Base-by-base conservation (phyloP, 805 yeast species). In the Candida ipomoeae region DNA sequence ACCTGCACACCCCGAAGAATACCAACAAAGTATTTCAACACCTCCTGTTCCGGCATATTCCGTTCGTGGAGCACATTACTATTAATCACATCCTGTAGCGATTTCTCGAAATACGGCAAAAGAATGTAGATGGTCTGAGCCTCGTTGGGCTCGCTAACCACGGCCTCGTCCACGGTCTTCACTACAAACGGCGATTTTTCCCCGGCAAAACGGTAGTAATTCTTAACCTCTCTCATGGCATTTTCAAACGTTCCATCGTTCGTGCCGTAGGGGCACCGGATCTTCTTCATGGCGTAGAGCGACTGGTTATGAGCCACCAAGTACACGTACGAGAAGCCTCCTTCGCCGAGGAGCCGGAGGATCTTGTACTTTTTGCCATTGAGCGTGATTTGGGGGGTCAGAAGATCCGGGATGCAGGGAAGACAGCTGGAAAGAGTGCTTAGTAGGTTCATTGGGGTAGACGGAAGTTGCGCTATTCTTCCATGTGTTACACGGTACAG, bases 261-360 rank as follows among this genome's bases (percentile, higher is more conserved):
- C 43, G 86, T 78, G 1, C 96, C 96, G 67, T 84, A 87, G 1
- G 96, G 90, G 66, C 97, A 90, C 53, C 91, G 73, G 48, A 89
- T 87, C 70, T 87, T 87, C 71, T 91, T 91, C 62, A 91, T 70
- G 3, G 96, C 96, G 61, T 81, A 87, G 39, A 66, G 49, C 7
- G 21, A 13, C 23, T 73, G 65, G 40, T 73, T 71, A 55, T 63
- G 64, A 14, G 81, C 75, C 3, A 90, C 96, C 20, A 89, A 71
- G 62, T 91, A 91, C 7, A 89, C 96, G 58, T 86, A 89, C 0
- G 96, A 84, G 62, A 86, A 87, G 13, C 94, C 95, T 2, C 96
- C 96, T 69, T 90, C 97, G 8, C 96, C 96, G 6, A 91, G 71
- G n/a, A 91, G 74, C 52, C 81, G 77, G 48, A 82, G 68, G 15